Base-by-base conservation (phyloP, 345 rosid species). In the Viola odorata region DNA sequence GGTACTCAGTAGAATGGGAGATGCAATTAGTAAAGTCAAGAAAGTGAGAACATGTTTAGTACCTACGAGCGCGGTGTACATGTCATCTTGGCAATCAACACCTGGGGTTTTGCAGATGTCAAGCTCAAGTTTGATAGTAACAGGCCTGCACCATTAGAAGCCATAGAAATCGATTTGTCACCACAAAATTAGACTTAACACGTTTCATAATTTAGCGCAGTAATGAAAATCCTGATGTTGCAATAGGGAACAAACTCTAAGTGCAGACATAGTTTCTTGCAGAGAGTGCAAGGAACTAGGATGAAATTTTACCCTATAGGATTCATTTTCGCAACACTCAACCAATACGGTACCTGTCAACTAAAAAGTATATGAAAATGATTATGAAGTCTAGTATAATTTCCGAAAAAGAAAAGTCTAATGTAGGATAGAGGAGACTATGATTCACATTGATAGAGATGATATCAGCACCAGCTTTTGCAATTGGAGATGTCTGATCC, bases 271-370 rank as follows among this genome's bases (percentile, higher is more conserved):
- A 23, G 32, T 23, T 23, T 23, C 1, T 2, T 23, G 32, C 32
- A 23, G 2, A 23, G 2, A 23, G 32, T 23, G 32, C 32, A 2
- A 23, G 32, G 32, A 23, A 23, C 32, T 23, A 23, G 32, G 32
- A 23, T 23, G 32, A 23, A 8, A 37, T 13, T 78, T 64, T 38
- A 76, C 83, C 76, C 83, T 41, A 52, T 53, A 3, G 80, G 83
- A 47, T 38, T 38, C 17, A 79, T 76, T 61, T 79, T 74, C 14
- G 51, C 63, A 14, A 76, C 63, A 14, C 76, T 76, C 38, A 76
- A 57, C 83, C 80, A 70, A 59, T 76, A 79, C 40, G 70, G 37
- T 11, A 67, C 76, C 83, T 79, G 72, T 49, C 16, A 23, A 23
- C 2, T 1, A 23, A 8, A 23, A 4, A 51, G 36, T 13, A 39